Evolutionary conservation across 352 stramenopile genomes (phyloP), one percentile per base, ranked within the genome.

Genomic region (Globisporangium irregulare): DNA sequence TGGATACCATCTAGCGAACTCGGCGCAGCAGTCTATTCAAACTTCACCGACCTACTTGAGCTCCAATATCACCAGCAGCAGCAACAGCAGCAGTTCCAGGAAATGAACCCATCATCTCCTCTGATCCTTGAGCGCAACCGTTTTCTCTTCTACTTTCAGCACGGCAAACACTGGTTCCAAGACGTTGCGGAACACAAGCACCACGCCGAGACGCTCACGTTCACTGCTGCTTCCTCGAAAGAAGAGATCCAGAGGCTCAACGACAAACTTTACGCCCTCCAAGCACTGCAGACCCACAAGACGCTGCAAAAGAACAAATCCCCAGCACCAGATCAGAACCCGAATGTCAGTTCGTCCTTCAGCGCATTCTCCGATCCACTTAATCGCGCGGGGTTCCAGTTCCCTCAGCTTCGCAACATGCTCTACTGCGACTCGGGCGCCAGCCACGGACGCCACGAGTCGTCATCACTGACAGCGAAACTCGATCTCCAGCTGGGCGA

Each of bases 121-220:
- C 34, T 20, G 18, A 10, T 34, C 1, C 43, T 60, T 5, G 18
- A 55, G 20, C 66, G 54, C 10, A 73, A 75, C 14, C 74, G 72
- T 0, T 82, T 79, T 12, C 67, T 79, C 27, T 60, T 81, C 10
- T 81, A 80, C 59, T 83, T 89, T n/a, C 69, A 89, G 55, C 75
- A 78, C 38, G 83, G 79, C 1, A 71, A 72, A 34, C 73, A 70
- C 66, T 87, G 79, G 79, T 87, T 84, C 27, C 75, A 84, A 10
- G 75, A 76, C 24, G 56, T 81, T 9, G 66, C 51, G 1, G 59
- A 54, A 14, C 68, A 85, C 24, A 75, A 83, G 62, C 64, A 67
- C 20, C 50, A 62, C 5, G 61, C 29, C 8, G 63, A 78, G 18
- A 76, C 50, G 8, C 65, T 79, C 9, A 63, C 72, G 9, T 70